These are phyloP conservation scores for Cairneyella variabilis DNA, from an alignment of 495 filamentous ascomycete genomes.

Conservation along the genomic window DNA sequence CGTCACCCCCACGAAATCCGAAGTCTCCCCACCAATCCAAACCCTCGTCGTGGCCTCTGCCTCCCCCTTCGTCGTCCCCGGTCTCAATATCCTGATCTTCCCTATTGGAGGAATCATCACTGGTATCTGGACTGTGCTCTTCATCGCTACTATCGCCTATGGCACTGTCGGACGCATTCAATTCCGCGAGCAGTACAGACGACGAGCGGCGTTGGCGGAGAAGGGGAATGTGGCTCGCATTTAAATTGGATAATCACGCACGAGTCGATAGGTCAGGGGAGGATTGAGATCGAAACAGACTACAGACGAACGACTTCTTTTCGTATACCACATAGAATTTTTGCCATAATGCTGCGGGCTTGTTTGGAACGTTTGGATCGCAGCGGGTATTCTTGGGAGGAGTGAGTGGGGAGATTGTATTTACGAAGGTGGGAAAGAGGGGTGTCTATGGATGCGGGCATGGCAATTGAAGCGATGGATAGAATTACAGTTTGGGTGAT, in stretches of 20 bases:
- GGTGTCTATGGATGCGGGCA: background rate
- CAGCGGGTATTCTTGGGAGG: background rate
- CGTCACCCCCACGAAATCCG: constrained; percentile 35
- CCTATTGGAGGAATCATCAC: constrained; percentile 66
- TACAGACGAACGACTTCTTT: constrained; percentile 10
- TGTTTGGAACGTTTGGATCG: background rate
- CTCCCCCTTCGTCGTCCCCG: constrained; percentile 58
- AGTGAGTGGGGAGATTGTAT: background rate
- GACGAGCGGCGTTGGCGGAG: constrained; percentile 40
- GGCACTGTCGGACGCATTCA: constrained; percentile 61
- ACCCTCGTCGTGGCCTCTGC: constrained; percentile 30
- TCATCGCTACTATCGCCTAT: constrained; percentile 51
- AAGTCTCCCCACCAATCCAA: constrained; percentile 27
- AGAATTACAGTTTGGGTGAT: background rate
- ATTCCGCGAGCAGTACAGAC: constrained; percentile 58
- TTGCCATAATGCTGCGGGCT: constrained; percentile 9
- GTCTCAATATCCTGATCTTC: constrained; percentile 61
- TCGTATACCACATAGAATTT: constrained; percentile 18
- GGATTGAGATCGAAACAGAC: background rate
- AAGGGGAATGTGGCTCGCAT: constrained; percentile 29
- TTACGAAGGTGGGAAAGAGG: background rate
- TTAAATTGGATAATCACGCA: constrained; percentile 11
- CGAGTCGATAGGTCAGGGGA: background rate
- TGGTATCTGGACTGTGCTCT: constrained; percentile 53
- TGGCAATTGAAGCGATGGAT: background rate